These are phyloP conservation scores for Mycena floridula DNA, from an alignment of 768 basidiomycete genomes.

Conservation along the genomic window DNA sequence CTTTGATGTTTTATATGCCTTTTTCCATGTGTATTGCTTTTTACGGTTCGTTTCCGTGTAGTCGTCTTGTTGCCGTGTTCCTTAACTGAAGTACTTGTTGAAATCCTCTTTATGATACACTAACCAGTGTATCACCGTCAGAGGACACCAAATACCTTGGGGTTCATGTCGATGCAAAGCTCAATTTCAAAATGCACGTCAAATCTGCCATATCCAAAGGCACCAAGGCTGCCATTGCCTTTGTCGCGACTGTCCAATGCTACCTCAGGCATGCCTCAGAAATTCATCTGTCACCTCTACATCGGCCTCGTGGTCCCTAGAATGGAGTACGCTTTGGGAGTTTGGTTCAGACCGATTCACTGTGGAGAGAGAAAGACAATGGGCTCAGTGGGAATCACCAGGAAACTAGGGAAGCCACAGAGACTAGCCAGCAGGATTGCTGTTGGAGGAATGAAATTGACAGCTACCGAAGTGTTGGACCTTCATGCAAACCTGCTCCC, in stretches of 20 bases:
- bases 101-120: no score
- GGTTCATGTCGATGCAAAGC: conserved; percentile 6
- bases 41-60: no score
- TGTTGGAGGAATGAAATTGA: conserved; percentile 8
- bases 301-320: conserved; percentile 6
- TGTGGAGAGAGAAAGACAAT: not conserved
- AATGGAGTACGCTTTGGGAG: conserved; percentile 8
- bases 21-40: no score
- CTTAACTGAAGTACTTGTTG: no score
- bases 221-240: not conserved
- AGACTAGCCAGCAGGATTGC: conserved; percentile 5
- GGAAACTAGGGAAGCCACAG: conserved; percentile 2
- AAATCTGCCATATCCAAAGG: conserved; percentile 5
- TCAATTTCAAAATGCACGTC: conserved; percentile 9
- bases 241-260: conserved; percentile 3
- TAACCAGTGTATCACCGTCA: no score
- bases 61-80: no score
- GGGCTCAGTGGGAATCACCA: conserved; percentile 3
- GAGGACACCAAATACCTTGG: conserved; percentile 10
- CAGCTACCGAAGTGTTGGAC: conserved; percentile 10
- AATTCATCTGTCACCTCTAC: conserved; percentile 6
- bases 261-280: conserved; percentile 6
- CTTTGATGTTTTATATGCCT: no score
- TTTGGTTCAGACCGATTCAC: conserved; percentile 10
- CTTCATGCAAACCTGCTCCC: conserved; percentile 11